Base-by-base conservation (phyloP, 257 asterid species). In the Solanum sitiens region DNA sequence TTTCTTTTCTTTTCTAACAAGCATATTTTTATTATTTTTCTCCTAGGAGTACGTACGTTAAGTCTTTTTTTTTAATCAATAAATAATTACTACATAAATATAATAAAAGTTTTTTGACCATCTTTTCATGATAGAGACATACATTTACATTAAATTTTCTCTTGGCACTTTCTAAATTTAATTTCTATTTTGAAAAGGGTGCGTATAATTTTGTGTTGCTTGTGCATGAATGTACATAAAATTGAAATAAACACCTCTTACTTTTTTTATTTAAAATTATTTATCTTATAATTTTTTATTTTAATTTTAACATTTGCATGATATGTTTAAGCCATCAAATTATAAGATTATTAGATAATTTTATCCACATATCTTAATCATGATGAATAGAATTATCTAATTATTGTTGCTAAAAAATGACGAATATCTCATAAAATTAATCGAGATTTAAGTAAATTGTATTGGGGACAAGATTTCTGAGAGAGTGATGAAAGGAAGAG, bases 211-310 rank as follows among this genome's bases (percentile, higher is more conserved):
- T 86, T 73, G 87, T 83, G 67, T 87, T 87, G 87, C 77, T 71
- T 75, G 92, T 93, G 91, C 94, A 91, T 89, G 93, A 88, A 91
- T 86, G 91, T 89, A 90, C 88, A 25, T 88, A 89, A 87, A 50
- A 73, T 83, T 61, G 73, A 67, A n/a, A 84, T 53, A 83, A 5
- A 7, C 12, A 83, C 74, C 13, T 23, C 37, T 20, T 12, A 0
- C 13, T 11, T 21, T 21, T 23, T 53, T 18, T 9, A 18, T 53
- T 53, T 16, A 16, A 53, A 53, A 18, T 53, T 6, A 18, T 53
- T 53, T 18, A 61, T 4, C 30, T 63, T 63, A 4, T 4, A n/a
- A 4, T 61, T 10, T 23, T 3, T 61, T 9, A 2, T 63, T 63
- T 23, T 9, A 6, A 16, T 61, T 61, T 61, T 21, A 61, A 61